Evolutionary conservation across 1,284 basidiomycete species (phyloP).

Genomic region (Volvariella surrecta): DNA sequence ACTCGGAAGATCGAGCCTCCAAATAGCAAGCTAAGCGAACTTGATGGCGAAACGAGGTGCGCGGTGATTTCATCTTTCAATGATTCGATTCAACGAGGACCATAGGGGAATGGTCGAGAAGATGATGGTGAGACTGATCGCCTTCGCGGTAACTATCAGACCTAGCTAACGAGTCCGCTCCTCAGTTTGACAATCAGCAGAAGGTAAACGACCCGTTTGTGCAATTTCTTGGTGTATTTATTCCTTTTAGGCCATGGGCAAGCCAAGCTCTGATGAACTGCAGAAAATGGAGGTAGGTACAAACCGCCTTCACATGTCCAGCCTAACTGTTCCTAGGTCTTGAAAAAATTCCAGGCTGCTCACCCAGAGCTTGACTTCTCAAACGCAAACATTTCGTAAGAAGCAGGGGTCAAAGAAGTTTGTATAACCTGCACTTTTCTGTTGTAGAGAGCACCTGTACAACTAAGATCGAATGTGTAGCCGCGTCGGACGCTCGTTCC

Average conservation of each 20-base stretch:
- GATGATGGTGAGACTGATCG: constrained; percentile 83
- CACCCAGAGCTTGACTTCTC: constrained; percentile 96
- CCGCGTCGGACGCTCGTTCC: no score
- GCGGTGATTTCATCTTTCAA: constrained; percentile 6
- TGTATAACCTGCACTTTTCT: no score
- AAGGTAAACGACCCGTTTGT: constrained; percentile 44
- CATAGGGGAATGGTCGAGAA: constrained; percentile 96
- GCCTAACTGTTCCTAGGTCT: constrained; percentile 37
- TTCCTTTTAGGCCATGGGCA: constrained; percentile 78
- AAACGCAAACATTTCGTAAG: constrained; percentile 77
- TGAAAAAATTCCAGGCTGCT: constrained; percentile 82
- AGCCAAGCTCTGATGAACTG: constrained; percentile 86
- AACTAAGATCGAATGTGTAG: no score
- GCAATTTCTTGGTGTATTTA: constrained; percentile 4
- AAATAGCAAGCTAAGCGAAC: constrained; percentile 93
- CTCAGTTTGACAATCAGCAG: constrained; percentile 94
- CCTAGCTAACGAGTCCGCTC: background rate
- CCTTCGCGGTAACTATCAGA: constrained; percentile 2
- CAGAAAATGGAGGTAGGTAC: constrained; percentile 77
- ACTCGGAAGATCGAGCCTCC: constrained; percentile 94
- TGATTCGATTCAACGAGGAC: background rate
- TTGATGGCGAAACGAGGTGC: constrained; percentile 88
- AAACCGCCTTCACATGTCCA: background rate
- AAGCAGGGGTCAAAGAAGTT: no score
- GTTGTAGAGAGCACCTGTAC: no score